Conservation (phyloP, 805 yeast genomes). For the Candida caryicola region DNA sequence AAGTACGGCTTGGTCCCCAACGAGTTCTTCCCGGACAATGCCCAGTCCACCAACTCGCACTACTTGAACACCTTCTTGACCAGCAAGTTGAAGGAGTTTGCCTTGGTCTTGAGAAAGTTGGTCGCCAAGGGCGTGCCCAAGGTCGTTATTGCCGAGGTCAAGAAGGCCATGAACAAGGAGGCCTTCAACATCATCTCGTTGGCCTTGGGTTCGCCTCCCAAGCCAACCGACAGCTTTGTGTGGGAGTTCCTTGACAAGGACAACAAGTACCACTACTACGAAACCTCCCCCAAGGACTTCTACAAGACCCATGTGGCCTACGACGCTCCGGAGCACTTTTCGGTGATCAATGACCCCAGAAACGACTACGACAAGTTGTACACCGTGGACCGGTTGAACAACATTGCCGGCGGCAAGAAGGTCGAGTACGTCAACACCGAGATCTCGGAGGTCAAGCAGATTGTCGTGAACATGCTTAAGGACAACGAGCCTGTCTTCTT, state of each 20-base stretch:
- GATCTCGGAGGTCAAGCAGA: slow-evolving; percentile 52
- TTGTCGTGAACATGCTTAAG: slow-evolving; percentile 67
- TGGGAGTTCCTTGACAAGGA: slow-evolving; percentile 81
- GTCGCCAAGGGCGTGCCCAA: slow-evolving; percentile 41
- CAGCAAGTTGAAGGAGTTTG: slow-evolving; percentile 74
- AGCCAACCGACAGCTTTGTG: slow-evolving; percentile 58
- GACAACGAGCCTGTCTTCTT: slow-evolving; percentile 79
- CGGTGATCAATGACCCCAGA: slow-evolving; percentile 81
- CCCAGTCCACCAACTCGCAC: slow-evolving; percentile 52
- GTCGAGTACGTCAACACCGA: slow-evolving; percentile 71
- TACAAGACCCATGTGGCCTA: slow-evolving; percentile 52
- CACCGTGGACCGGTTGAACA: slow-evolving; percentile 72
- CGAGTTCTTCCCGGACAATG: slow-evolving; percentile 67
- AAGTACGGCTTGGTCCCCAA: slow-evolving; percentile 84
- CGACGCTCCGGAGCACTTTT: slow-evolving; percentile 53
- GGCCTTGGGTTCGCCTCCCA: slow-evolving; percentile 77
- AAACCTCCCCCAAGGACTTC: slow-evolving; percentile 65
- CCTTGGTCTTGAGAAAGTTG: slow-evolving; percentile 60
- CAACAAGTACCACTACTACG: slow-evolving; percentile 50
- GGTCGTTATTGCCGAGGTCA: slow-evolving; percentile 32
- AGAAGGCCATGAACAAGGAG: slow-evolving; percentile 50
- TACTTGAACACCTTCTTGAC: slow-evolving; percentile 60
- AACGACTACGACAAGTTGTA: slow-evolving; percentile 61
- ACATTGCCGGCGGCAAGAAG: slow-evolving; percentile 65
- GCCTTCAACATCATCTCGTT: slow-evolving; percentile 64